Percentiles rank a stretch among this genome's conserved stretches.
Evolutionary conservation across 2,329 filamentous ascomycete genomes (phyloP).

Genomic region (Trichoderma citrinoviride): DNA sequence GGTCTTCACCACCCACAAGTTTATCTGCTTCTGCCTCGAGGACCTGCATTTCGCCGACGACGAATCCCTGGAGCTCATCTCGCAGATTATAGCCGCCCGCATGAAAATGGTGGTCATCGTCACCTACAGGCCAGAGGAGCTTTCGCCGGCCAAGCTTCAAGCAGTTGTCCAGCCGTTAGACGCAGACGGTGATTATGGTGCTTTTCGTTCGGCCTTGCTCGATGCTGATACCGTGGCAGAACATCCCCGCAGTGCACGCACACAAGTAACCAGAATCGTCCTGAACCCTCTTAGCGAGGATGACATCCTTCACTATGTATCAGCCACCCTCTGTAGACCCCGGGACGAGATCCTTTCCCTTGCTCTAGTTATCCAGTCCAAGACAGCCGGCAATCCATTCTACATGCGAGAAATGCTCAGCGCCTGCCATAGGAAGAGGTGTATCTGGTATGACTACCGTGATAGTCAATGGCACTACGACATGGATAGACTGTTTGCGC

Average conservation of each 20-base stretch:
- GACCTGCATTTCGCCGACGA: constrained; percentile 89
- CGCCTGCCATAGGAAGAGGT: constrained; percentile 79
- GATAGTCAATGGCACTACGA: constrained; percentile 81
- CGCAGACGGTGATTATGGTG: constrained; percentile 45
- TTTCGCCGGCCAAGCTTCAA: constrained; percentile 54
- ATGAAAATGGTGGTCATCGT: constrained; percentile 81
- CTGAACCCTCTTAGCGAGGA: constrained; percentile 72
- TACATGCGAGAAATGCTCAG: constrained; percentile 90
- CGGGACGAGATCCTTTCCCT: constrained; percentile 72
- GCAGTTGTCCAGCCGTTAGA: constrained; percentile 54
- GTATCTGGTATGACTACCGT: constrained; percentile 88
- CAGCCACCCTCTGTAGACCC: constrained; percentile 72
- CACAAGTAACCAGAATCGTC: constrained; percentile 66
- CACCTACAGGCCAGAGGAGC: constrained; percentile 68
- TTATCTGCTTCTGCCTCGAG: constrained; percentile 85
- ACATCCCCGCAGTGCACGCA: constrained; percentile 44
- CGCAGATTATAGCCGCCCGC: constrained; percentile 73
- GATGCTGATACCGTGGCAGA: constrained; percentile 37
- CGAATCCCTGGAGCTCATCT: constrained; percentile 80
- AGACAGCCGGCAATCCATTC: constrained; percentile 84
- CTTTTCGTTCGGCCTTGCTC: not conserved
- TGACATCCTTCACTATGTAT: constrained; percentile 79
- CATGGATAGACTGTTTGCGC: constrained; percentile 78
- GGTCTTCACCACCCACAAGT: constrained; percentile 76
- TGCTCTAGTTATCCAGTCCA: constrained; percentile 82